A percentile compares a stretch with the other conserved stretches of the same genome.
These are phyloP conservation scores for Xerocomus minutiporus DNA, from an alignment of 1,284 basidiomycete genomes.

Conservation along the genomic window DNA sequence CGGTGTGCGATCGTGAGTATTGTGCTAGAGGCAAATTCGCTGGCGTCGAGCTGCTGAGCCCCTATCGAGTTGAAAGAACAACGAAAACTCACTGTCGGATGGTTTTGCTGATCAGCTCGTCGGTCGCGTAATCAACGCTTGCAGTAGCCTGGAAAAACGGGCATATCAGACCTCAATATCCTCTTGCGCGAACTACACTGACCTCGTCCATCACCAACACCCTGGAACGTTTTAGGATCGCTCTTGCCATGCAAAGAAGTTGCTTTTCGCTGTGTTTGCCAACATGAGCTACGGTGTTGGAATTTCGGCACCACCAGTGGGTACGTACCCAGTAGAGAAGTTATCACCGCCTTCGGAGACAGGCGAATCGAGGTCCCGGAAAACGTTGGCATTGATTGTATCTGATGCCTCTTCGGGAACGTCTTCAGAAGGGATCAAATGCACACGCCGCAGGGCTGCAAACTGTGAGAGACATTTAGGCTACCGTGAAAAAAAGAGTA, in stretches of 20 bases:
- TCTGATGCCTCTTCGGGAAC: slow-evolving; percentile 39
- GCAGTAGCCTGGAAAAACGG: slow-evolving; percentile 21
- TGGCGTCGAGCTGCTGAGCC: slow-evolving; percentile 30
- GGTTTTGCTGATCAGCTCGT: slow-evolving; percentile 56
- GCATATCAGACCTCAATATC: not conserved
- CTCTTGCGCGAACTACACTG: not conserved
- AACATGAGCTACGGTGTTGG: slow-evolving; percentile 1
- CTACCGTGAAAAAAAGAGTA: not conserved
- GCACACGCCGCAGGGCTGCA: slow-evolving; percentile 83
- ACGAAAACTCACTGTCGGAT: slow-evolving; percentile 47
- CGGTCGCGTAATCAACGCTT: slow-evolving; percentile 62
- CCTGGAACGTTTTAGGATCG: slow-evolving; percentile 54
- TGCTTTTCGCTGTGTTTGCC: slow-evolving; percentile 47
- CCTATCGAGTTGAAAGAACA: not conserved
- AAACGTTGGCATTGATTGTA: slow-evolving; percentile 75
- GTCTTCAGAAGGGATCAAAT: slow-evolving; percentile 68
- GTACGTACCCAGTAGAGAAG: slow-evolving; percentile 76
- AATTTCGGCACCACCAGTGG: not conserved
- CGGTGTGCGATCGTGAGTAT: slow-evolving; percentile 72
- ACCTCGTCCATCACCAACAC: slow-evolving; percentile 60
- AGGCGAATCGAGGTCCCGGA: slow-evolving; percentile 78
- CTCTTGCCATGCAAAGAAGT: slow-evolving; percentile 62
- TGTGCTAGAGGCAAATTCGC: slow-evolving; percentile 61
- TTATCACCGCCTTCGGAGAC: slow-evolving; percentile 92
- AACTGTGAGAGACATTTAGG: slow-evolving; percentile 41